Conservation (phyloP, 495 filamentous ascomycete genomes). For the Achaetomiella virescens region DNA sequence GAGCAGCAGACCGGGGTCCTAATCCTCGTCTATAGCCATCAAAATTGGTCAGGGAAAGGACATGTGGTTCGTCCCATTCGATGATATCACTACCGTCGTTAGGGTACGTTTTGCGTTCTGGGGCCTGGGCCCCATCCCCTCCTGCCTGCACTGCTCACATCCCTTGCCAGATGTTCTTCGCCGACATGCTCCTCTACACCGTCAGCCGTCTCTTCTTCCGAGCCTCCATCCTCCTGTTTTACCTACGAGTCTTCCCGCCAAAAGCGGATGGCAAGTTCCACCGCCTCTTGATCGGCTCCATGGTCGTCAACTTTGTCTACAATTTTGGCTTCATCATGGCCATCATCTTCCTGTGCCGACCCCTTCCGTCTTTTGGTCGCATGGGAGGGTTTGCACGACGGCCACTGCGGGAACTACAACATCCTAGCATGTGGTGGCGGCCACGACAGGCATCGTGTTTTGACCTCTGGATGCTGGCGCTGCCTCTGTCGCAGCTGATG, state of each 20-base stretch:
- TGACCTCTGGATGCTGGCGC: conserved; percentile 31
- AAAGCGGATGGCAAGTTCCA: conserved; percentile 18
- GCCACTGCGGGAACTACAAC: conserved; percentile 27
- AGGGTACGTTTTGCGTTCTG: neutral
- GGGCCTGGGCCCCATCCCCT: neutral
- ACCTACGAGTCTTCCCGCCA: conserved; percentile 42
- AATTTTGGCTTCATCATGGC: conserved; percentile 32
- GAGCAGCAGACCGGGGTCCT: neutral
- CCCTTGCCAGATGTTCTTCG: conserved; percentile 18
- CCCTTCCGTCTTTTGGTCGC: conserved; percentile 28
- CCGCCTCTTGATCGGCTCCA: conserved; percentile 21
- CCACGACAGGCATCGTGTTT: conserved; percentile 29
- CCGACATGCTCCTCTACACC: conserved; percentile 33
- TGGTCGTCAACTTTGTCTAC: conserved; percentile 31
- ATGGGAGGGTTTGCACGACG: conserved; percentile 23
- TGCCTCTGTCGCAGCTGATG: conserved; percentile 32
- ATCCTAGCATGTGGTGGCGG: conserved; percentile 24
- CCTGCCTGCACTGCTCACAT: neutral
- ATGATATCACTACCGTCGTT: conserved; percentile 34
- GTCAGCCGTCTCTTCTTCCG: conserved; percentile 33
- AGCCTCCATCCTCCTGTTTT: conserved; percentile 44
- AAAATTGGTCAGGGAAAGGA: conserved; percentile 39
- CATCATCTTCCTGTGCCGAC: conserved; percentile 39
- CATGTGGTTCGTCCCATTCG: conserved; percentile 42
- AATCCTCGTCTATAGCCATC: conserved; percentile 23